Conservation (phyloP, 495 filamentous ascomycete species). For the Xylaria flabelliformis region DNA sequence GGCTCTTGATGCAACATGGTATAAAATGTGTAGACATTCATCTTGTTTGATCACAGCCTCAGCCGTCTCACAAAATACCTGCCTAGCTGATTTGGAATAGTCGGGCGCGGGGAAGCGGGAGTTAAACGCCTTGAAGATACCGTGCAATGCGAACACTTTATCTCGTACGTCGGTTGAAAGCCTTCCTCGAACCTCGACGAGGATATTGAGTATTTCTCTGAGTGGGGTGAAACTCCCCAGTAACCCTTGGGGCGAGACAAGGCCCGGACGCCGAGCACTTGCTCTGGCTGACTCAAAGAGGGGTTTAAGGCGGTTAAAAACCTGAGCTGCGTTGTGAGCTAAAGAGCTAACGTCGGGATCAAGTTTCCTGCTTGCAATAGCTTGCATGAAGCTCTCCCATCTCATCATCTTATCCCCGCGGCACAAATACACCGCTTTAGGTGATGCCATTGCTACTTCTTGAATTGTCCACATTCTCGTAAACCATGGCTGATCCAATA, state of each 20-base stretch:
- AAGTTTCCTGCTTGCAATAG: background rate
- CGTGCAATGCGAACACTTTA: background rate
- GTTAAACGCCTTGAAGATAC: background rate
- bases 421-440: conserved; percentile 1
- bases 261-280: background rate
- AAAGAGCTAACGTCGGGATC: background rate
- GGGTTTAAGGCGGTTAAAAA: background rate
- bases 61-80: background rate
- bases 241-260: background rate
- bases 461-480: conserved; percentile 13
- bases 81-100: background rate
- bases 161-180: background rate
- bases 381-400: background rate
- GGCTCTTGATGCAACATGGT: background rate
- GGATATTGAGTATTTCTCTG: background rate
- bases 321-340: background rate
- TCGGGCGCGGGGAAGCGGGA: background rate
- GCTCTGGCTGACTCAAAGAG: background rate
- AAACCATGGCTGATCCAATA: conserved; percentile 10
- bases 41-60: background rate
- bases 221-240: background rate
- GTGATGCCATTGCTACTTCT: conserved; percentile 12
- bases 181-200: background rate
- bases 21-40: background rate
- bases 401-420: background rate